Evolutionary conservation across 345 rosid genomes (phyloP).

Genomic region (Ricinus communis): DNA sequence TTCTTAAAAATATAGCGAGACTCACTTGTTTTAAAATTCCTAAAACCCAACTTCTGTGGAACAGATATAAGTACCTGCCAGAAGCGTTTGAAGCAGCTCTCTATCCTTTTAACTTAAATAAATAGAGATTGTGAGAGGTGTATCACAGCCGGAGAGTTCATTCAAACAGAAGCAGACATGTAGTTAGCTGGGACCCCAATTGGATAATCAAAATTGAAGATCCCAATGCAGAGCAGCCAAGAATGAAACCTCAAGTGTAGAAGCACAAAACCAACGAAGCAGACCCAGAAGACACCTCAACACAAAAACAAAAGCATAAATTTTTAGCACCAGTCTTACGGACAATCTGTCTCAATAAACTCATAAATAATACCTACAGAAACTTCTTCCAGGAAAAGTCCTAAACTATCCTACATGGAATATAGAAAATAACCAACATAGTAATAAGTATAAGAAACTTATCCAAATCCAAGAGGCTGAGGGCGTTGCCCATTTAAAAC

Average conservation of each 20-base stretch:
- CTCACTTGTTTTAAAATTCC: constrained; percentile 17
- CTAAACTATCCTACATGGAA: constrained; percentile 38
- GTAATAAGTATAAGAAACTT: constrained; percentile 57
- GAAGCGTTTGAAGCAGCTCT: constrained; percentile 64
- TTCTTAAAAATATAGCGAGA: constrained; percentile 18
- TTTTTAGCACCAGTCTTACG: constrained; percentile 50
- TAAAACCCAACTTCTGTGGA: constrained; percentile 41
- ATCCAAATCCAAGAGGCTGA: constrained; percentile 63
- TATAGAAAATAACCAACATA: constrained; percentile 49
- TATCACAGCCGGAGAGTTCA: constrained; percentile 53
- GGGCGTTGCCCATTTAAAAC: constrained; percentile 57
- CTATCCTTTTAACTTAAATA: constrained; percentile 47
- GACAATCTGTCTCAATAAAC: constrained; percentile 36
- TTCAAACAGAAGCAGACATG: constrained; percentile 59
- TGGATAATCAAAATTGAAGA: constrained; percentile 55
- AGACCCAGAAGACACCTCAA: constrained; percentile 93
- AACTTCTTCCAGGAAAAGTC: constrained; percentile 27
- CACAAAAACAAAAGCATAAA: constrained; percentile 60
- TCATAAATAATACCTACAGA: constrained; percentile 32
- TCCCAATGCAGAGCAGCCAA: constrained; percentile 61
- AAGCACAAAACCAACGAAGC: constrained; percentile 85
- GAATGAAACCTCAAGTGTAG: constrained; percentile 65
- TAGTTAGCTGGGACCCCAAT: constrained; percentile 57
- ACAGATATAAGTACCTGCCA: constrained; percentile 59
- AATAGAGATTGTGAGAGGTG: constrained; percentile 45